Base-by-base conservation (phyloP, 169 alveolate species). In the Besnoitia besnoiti region DNA sequence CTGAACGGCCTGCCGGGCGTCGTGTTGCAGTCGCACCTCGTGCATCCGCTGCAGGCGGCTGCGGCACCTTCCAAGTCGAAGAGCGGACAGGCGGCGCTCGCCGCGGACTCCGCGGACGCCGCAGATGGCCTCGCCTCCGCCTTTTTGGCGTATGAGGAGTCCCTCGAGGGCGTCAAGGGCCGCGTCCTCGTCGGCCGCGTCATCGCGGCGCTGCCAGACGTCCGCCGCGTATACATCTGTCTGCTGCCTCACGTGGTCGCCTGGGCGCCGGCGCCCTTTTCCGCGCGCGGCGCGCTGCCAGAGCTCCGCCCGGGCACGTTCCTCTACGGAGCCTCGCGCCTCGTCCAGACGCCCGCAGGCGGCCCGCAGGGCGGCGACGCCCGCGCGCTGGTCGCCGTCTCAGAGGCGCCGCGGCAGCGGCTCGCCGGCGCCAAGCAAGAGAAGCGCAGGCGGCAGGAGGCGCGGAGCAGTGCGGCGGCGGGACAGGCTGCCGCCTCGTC, bases 11-110 rank as follows among this genome's bases (percentile, higher is more conserved):
- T 77, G 1, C 55, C 55, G 21, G 87, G 87, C 33, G 59, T 42
- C 35, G 61, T 77, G 50, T 55, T 40, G 40, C 87, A 77, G 87
- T 1, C 49, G 59, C 87, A 77, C 30, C 37, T 77, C n/a, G n/a
- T 10, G 33, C 85, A 76, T 39, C 44, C 49, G 30, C 39, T 62
- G 39, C 7, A 7, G 33, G 35, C 7, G 7, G 59, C 59, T 10
- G 59, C 59, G 59, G 59, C 59, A 16, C 59, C 59, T 14, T 5
- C 24, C 55, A 49, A 49, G 24, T n/a, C n/a, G n/a, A n/a, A n/a
- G n/a, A n/a, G n/a, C n/a, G n/a, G n/a, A n/a, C n/a, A n/a, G n/a
- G n/a, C n/a, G n/a, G n/a, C n/a, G n/a, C n/a, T n/a, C n/a, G n/a
- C 55, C 55, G 5, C 55, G 5, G 55, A 14, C 5, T 5, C 14